phyloP scores from a whole-genome alignment of 2,329 filamentous ascomycete species.

The Pseudogymnoascus sp. region DNA sequence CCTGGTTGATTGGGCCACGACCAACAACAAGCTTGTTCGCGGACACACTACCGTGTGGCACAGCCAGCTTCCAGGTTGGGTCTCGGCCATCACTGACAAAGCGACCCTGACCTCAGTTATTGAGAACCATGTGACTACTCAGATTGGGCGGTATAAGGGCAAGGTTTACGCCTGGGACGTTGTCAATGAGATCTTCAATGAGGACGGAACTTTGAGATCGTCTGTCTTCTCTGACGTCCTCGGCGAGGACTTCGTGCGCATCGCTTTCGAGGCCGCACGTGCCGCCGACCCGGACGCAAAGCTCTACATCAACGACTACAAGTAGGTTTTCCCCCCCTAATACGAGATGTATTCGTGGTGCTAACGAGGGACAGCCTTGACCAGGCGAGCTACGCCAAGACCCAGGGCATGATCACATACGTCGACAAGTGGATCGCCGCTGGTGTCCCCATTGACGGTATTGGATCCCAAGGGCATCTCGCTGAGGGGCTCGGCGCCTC shows the following conservation, averaged over 20 bases:
- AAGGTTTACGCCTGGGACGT: constrained; percentile 57
- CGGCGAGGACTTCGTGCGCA: constrained; percentile 60
- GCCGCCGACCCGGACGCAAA: constrained; percentile 58
- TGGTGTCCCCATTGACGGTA: constrained; percentile 58
- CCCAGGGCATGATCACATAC: constrained; percentile 43
- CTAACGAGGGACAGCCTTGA: background rate
- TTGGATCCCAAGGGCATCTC: constrained; percentile 49
- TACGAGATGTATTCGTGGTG: constrained; percentile 39
- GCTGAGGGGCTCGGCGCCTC: constrained; percentile 40
- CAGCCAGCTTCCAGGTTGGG: constrained; percentile 51
- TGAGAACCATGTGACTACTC: constrained; percentile 49
- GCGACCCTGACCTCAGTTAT: constrained; percentile 46
- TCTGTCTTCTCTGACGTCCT: constrained; percentile 60
- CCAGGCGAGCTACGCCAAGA: constrained; percentile 47
- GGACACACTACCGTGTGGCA: constrained; percentile 63
- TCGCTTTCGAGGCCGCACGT: constrained; percentile 61
- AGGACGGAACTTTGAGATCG: constrained; percentile 37
- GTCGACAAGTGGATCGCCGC: constrained; percentile 56
- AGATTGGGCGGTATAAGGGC: constrained; percentile 53
- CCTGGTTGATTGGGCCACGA: constrained; percentile 48
- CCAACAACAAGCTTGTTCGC: constrained; percentile 50
- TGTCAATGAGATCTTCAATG: constrained; percentile 55
- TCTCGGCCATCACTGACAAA: constrained; percentile 45
- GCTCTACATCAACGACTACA: constrained; percentile 71
- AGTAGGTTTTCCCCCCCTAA: constrained; percentile 26